A percentile compares a stretch with the other conserved stretches of the same genome.
Evolutionary conservation across 2,329 filamentous ascomycete genomes (phyloP).

Genomic region (Colletotrichum salicis): DNA sequence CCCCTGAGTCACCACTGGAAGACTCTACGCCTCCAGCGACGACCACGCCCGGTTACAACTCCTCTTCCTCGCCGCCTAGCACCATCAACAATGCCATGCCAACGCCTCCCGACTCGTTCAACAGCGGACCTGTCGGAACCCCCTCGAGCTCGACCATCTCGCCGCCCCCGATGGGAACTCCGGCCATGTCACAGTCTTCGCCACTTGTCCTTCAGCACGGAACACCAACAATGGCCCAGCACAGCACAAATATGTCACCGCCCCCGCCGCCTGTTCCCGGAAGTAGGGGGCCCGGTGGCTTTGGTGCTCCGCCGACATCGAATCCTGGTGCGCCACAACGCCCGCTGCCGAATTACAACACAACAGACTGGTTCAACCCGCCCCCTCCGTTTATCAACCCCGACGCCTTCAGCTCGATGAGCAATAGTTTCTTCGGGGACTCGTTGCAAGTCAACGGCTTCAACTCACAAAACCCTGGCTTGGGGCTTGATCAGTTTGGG

Average conservation of each 20-base stretch:
- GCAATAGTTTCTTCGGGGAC: conserved; percentile 54
- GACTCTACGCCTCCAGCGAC: conserved; percentile 48
- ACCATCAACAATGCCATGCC: conserved; percentile 44
- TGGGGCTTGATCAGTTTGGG: conserved; percentile 44
- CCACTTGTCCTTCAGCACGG: conserved; percentile 40
- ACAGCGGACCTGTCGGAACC: conserved; percentile 28
- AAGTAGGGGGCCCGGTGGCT: conserved; percentile 43
- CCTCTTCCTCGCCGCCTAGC: conserved; percentile 36
- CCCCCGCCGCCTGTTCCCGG: conserved; percentile 36
- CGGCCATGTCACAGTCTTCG: conserved; percentile 43
- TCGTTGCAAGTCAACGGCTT: conserved; percentile 38
- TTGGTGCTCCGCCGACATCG: conserved; percentile 50
- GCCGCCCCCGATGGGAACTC: conserved; percentile 33
- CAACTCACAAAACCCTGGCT: conserved; percentile 37
- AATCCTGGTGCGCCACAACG: conserved; percentile 49
- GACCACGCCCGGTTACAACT: conserved; percentile 38
- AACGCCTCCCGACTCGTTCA: conserved; percentile 56
- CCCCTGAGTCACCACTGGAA: conserved; percentile 61
- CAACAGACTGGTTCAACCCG: conserved; percentile 63
- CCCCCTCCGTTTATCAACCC: conserved; percentile 64
- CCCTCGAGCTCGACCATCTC: conserved; percentile 30
- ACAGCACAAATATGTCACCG: conserved; percentile 46
- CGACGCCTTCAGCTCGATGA: conserved; percentile 58
- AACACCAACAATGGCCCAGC: conserved; percentile 26
- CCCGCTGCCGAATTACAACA: conserved; percentile 53